Evolutionary conservation across 2,329 filamentous ascomycete genomes (phyloP), one percentile per base, ranked within the genome.

Genomic region (Ceratocystiopsis sp.): DNA sequence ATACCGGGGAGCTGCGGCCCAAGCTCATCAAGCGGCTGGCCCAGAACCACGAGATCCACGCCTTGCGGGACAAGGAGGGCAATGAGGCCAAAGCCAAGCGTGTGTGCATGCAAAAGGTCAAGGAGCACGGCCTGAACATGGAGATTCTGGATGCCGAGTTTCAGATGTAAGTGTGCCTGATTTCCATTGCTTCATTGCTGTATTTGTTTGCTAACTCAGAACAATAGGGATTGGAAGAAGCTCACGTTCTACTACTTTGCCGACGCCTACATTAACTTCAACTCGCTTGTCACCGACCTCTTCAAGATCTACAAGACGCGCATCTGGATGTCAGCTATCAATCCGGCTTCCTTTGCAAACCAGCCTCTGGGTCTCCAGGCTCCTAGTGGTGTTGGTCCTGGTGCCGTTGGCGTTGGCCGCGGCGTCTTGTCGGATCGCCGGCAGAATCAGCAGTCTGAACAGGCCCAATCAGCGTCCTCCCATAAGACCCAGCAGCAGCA

Each of bases 241-340:
- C 67, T 98, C 44, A 98, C 93, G 0, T 96, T 96, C 62, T 98
- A 95, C 66, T 98, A 96, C 63, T 98, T 95, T 58, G 89, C 91
- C 43, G 87, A 95, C 56, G 78, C 85, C 0, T 98, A 98, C 59
- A 94, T 98, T 68, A 96, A 96, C 64, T 98, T 98, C 71, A 98
- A 98, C 59, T 84, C 85, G 2, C 75, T 98, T 15, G 91, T 98
- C 42, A 94, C 87, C 0, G 91, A 98, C 57, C 70, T 98, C 13
- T 98, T 96, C 73, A 96, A 96, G 63, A 89, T 96, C 49, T 98
- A 96, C 71, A 98, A 98, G 67, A 94, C 89, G 18, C 78, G 93
- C 53, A 98, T 98, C 54, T 98, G 91, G 91, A 94, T 98, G 84
- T 96, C 89, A 5, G 91, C 91, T 4, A 93, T 98, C 60, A 98